Evolutionary conservation across 495 filamentous ascomycete species (phyloP).

Genomic region (Letharia columbiana): DNA sequence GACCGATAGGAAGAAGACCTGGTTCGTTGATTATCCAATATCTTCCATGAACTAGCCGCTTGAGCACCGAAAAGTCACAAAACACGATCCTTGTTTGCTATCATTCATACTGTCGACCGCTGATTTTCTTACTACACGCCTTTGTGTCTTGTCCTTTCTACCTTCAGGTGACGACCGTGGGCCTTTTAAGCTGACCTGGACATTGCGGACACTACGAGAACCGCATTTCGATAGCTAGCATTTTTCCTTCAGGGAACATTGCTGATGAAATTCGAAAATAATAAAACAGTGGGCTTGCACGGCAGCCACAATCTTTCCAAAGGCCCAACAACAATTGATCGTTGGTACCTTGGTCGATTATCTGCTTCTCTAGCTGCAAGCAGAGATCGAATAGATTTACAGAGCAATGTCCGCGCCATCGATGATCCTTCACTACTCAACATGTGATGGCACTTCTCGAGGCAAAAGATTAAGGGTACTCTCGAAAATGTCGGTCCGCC

Average conservation of each 20-base stretch:
- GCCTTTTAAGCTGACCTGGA: neutral
- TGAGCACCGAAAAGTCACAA: too few relatives aligned
- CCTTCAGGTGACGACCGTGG: neutral
- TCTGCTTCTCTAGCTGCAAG: neutral
- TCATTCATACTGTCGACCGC: too few relatives aligned
- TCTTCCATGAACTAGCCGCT: too few relatives aligned
- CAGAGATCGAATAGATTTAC: neutral
- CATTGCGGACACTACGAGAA: neutral
- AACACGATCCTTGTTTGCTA: too few relatives aligned
- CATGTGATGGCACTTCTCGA: neutral
- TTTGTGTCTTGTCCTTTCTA: too few relatives aligned
- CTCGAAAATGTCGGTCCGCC: neutral
- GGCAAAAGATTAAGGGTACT: neutral
- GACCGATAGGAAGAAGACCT: too few relatives aligned
- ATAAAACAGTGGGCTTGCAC: neutral
- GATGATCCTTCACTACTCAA: neutral
- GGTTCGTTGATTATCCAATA: too few relatives aligned
- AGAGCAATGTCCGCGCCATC: neutral
- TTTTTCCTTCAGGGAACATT: neutral
- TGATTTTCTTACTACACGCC: neutral
- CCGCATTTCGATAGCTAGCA: neutral
- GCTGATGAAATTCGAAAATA: too few relatives aligned
- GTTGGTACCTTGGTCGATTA: neutral
- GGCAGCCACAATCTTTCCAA: neutral
- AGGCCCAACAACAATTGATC: neutral